phyloP scores from a whole-genome alignment of 257 asterid species.

The Solanum tarapatanum region DNA sequence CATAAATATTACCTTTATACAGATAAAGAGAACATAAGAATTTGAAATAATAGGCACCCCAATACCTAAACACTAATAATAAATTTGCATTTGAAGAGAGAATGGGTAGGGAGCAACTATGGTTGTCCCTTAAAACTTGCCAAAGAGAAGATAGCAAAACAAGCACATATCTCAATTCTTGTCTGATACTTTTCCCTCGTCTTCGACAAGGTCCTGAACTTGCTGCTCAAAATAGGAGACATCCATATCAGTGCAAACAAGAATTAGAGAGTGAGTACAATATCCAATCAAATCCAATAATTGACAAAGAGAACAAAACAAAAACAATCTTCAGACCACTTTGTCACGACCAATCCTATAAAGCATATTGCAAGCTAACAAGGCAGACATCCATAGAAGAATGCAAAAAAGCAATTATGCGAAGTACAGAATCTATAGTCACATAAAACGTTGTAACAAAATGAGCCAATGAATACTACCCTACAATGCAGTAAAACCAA shows the following conservation, averaged over 20 bases:
- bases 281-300: not conserved
- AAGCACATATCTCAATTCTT: not conserved
- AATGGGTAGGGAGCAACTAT: not conserved
- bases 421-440: not conserved
- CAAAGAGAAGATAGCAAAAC: not conserved
- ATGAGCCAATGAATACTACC: not conserved
- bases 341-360: too few relatives aligned
- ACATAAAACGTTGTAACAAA: not conserved
- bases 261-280: not conserved
- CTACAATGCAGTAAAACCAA: not conserved
- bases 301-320: not conserved
- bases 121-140: not conserved
- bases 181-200: too few relatives aligned
- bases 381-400: not conserved
- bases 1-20: not conserved
- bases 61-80: not conserved
- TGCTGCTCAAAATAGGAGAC: not conserved
- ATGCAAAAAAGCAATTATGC: not conserved
- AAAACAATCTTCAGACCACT: not conserved
- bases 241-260: not conserved
- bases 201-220: not conserved
- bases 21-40: not conserved
- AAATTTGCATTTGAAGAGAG: not conserved
- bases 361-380: not conserved
- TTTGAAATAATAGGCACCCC: not conserved